Evolutionary conservation across 2,329 filamentous ascomycete genomes (phyloP).

Genomic region (Aspergillus sp.): DNA sequence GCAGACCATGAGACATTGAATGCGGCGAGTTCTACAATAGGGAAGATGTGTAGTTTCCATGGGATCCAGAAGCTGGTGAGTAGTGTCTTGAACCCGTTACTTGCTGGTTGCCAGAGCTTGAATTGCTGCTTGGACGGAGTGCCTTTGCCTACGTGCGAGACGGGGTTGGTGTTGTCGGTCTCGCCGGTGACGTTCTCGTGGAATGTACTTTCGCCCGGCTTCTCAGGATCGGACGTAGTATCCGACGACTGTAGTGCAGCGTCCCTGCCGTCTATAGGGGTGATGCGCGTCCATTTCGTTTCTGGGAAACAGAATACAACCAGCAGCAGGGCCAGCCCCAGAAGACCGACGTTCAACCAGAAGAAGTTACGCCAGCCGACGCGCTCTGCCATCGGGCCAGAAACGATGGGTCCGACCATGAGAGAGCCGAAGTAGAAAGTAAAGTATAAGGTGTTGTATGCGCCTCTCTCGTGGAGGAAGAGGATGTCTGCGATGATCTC

Average conservation of each 20-base stretch:
- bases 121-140: constrained; percentile 58
- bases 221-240: constrained; percentile 16
- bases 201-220: constrained; percentile 11
- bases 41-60: constrained; percentile 62
- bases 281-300: constrained; percentile 57
- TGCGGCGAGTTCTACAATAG: constrained; percentile 62
- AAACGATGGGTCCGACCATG: constrained; percentile 60
- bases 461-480: constrained; percentile 65
- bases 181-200: constrained; percentile 10
- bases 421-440: constrained; percentile 62
- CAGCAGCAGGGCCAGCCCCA: constrained; percentile 51
- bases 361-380: constrained; percentile 63
- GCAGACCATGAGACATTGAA: constrained; percentile 63
- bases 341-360: constrained; percentile 63
- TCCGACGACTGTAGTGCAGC: neutral
- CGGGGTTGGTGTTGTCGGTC: neutral
- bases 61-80: constrained; percentile 59
- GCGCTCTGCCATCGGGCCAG: constrained; percentile 60
- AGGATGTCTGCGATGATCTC: constrained; percentile 64
- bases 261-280: constrained; percentile 23
- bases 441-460: constrained; percentile 63
- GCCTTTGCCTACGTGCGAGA: constrained; percentile 58
- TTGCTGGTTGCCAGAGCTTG: constrained; percentile 51
- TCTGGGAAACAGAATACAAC: constrained; percentile 63
- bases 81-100: constrained; percentile 46